These are phyloP conservation scores for Zalaria sp. DNA, from an alignment of 2,329 filamentous ascomycete genomes.

Conservation along the genomic window DNA sequence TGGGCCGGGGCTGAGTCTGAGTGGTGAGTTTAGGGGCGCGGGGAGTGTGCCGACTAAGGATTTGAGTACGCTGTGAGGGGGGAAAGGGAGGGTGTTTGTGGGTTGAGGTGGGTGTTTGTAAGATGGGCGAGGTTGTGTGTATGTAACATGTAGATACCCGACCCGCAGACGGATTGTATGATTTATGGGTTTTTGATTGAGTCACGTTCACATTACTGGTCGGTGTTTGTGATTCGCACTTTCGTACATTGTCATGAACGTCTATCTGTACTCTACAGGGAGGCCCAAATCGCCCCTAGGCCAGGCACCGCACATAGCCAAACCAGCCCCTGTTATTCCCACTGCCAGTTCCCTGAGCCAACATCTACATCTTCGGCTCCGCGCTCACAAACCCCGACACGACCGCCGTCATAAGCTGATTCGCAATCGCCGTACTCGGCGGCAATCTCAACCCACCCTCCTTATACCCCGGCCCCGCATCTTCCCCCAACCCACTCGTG, in stretches of 20 bases:
- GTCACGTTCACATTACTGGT: too few relatives aligned
- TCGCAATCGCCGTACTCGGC: conserved; percentile 78
- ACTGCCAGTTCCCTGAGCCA: neutral
- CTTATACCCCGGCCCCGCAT: conserved; percentile 51
- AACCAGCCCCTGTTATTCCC: too few relatives aligned
- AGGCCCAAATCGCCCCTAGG: too few relatives aligned
- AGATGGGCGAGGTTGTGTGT: neutral
- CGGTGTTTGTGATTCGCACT: too few relatives aligned
- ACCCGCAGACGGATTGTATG: too few relatives aligned
- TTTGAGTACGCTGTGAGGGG: conserved; percentile 8
- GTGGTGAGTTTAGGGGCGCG: conserved; percentile 56
- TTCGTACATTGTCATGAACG: too few relatives aligned
- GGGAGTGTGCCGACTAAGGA: conserved; percentile 35
- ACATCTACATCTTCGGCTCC: conserved; percentile 26
- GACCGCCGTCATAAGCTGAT: conserved; percentile 72
- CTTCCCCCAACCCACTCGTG: conserved; percentile 52
- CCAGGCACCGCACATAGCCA: too few relatives aligned
- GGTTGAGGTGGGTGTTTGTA: neutral
- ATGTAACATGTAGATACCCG: too few relatives aligned
- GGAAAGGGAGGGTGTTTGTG: neutral
- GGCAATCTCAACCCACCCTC: conserved; percentile 70
- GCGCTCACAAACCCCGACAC: conserved; percentile 56
- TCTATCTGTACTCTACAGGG: too few relatives aligned
- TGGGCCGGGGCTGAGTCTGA: conserved; percentile 75
- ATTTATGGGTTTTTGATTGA: too few relatives aligned